Evolutionary conservation across 2,329 filamentous ascomycete species (phyloP).

Genomic region (Trichothecium roseum): DNA sequence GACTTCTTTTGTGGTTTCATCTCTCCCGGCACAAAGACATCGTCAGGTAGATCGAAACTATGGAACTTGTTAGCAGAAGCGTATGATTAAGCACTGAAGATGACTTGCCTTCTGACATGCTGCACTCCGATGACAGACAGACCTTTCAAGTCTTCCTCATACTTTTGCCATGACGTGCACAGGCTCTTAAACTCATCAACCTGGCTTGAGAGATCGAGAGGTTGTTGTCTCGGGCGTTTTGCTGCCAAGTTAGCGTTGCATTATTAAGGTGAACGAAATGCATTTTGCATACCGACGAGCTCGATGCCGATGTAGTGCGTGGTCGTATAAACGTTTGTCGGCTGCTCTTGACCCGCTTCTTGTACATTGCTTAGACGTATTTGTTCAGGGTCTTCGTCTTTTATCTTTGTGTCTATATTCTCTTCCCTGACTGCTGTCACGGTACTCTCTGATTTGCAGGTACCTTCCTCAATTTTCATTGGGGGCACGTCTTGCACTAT

Average conservation of each 20-base stretch:
- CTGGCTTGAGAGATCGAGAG: conserved; percentile 68
- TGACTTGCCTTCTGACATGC: conserved; percentile 72
- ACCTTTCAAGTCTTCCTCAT: conserved; percentile 57
- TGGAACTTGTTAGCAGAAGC: too few relatives aligned
- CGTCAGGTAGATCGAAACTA: conserved; percentile 79
- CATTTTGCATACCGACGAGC: conserved; percentile 59
- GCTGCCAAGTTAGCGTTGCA: background rate
- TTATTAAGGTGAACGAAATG: background rate
- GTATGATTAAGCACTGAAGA: too few relatives aligned
- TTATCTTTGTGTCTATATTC: conserved; percentile 1
- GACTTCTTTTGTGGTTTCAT: conserved; percentile 54
- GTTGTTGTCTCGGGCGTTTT: conserved; percentile 21
- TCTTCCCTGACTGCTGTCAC: background rate
- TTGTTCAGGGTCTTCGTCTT: background rate
- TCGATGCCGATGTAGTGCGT: conserved; percentile 92
- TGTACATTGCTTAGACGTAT: too few relatives aligned
- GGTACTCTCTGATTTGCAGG: background rate
- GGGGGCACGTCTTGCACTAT: conserved; percentile 14
- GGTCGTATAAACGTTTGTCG: conserved; percentile 62
- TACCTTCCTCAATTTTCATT: too few relatives aligned
- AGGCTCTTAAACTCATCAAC: conserved; percentile 80
- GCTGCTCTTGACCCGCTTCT: background rate
- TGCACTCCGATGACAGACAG: conserved; percentile 61
- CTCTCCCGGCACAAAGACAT: conserved; percentile 80
- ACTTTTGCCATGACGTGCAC: conserved; percentile 67